phyloP scores from a whole-genome alignment of 768 basidiomycete genomes.

The Daedalea quercina region DNA sequence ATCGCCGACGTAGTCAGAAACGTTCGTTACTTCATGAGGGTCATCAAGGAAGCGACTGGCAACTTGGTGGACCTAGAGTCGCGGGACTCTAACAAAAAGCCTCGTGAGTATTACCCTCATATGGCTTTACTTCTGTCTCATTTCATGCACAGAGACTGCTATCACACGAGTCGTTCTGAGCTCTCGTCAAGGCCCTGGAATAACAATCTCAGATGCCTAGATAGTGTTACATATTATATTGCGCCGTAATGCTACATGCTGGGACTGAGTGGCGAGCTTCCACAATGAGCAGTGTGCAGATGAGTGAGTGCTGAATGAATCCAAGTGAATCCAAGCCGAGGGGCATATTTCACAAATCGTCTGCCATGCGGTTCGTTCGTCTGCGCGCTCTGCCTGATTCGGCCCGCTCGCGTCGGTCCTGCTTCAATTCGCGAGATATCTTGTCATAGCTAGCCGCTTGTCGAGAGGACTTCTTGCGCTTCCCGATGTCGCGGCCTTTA shows the following conservation, averaged over 20 bases:
- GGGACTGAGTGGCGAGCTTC: no score
- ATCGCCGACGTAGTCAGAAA: conserved; percentile 74
- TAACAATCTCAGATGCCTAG: conserved; percentile 76
- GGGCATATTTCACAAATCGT: no score
- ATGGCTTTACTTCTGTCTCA: background rate
- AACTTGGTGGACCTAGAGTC: conserved; percentile 51
- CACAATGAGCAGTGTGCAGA: background rate
- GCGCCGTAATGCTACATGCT: no score
- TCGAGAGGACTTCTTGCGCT: conserved; percentile 27
- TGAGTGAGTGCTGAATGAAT: background rate
- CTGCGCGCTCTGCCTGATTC: background rate
- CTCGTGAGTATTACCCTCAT: conserved; percentile 23
- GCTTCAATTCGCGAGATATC: conserved; percentile 34
- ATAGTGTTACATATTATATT: background rate
- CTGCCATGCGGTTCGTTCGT: background rate
- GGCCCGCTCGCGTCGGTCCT: no score
- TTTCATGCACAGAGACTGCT: conserved; percentile 46
- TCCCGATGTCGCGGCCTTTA: conserved; percentile 51
- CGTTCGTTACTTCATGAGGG: conserved; percentile 64
- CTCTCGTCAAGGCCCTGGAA: conserved; percentile 83
- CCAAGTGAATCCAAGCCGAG: background rate
- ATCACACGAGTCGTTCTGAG: conserved; percentile 82
- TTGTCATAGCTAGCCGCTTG: conserved; percentile 30
- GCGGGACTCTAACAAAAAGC: conserved; percentile 34
- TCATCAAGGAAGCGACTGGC: conserved; percentile 71